Percentiles rank a stretch among this genome's conserved stretches.
Evolutionary conservation across 169 alveolate species (phyloP).

Genomic region (Sarcocystis neurona): DNA sequence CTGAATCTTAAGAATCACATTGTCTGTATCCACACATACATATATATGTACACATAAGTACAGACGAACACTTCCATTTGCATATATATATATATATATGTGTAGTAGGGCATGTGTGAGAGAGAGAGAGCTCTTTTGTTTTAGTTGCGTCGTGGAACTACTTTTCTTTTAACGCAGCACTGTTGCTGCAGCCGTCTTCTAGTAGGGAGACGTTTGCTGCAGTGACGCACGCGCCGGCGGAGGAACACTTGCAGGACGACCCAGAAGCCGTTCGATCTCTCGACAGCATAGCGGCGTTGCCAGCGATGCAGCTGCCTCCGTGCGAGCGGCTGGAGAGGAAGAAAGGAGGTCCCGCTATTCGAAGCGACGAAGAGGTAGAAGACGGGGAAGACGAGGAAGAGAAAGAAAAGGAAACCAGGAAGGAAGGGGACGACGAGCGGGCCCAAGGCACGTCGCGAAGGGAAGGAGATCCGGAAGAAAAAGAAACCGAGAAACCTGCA

Average conservation of each 20-base stretch:
- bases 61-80: too few relatives aligned
- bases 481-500: background rate
- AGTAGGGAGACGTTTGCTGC: background rate
- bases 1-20: too few relatives aligned
- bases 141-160: background rate
- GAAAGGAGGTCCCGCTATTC: slow-evolving; percentile 1
- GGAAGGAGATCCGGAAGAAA: background rate
- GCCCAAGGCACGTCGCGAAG: background rate
- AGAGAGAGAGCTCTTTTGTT: background rate
- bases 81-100: too few relatives aligned
- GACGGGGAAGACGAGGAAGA: background rate
- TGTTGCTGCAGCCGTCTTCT: background rate
- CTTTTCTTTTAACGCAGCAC: background rate
- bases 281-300: background rate
- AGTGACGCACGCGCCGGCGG: background rate
- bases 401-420: background rate
- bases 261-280: background rate
- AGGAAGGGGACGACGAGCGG: background rate
- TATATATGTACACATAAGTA: too few relatives aligned
- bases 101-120: background rate
- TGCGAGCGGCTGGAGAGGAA: background rate
- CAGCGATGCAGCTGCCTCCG: slow-evolving; percentile 4
- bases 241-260: slow-evolving; percentile 26
- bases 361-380: background rate
- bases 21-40: too few relatives aligned